A percentile compares a stretch with the other conserved stretches of the same genome.
phyloP scores from a whole-genome alignment of 257 asterid genomes.

The Eustoma russellianum region DNA sequence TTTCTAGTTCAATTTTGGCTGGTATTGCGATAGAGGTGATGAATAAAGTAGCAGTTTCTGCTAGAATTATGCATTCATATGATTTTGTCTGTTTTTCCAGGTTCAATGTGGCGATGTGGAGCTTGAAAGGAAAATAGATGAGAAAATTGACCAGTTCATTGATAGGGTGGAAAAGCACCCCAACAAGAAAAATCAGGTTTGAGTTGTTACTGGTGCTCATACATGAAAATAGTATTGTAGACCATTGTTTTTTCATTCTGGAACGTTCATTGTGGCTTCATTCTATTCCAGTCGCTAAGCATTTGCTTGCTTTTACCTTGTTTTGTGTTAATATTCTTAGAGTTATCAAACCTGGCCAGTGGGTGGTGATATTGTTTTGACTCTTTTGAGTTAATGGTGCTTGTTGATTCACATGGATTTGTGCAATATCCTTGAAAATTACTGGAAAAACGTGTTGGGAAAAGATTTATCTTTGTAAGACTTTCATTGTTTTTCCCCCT shows the following conservation, averaged over 20 bases:
- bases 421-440: too few relatives aligned
- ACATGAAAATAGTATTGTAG: conserved; percentile 3
- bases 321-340: not conserved
- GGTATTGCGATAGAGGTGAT: not conserved
- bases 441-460: too few relatives aligned
- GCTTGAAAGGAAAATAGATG: conserved; percentile 77
- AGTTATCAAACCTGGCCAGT: not conserved
- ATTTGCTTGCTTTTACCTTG: not conserved
- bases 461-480: too few relatives aligned
- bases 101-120: conserved; percentile 86
- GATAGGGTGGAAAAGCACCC: conserved; percentile 95
- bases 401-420: too few relatives aligned
- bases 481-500: too few relatives aligned
- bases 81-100: conserved; percentile 25
- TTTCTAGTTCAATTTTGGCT: not conserved
- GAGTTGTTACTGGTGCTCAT: conserved; percentile 4
- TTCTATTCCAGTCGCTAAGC: not conserved
- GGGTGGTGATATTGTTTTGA: not conserved
- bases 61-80: not conserved
- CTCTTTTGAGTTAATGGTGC: not conserved
- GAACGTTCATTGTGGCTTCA: not conserved
- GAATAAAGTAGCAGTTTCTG: not conserved
- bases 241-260: not conserved
- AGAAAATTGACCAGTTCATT: conserved; percentile 76
- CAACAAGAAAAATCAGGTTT: conserved; percentile 88